Evolutionary conservation across 768 basidiomycete species (phyloP).

Genomic region (Psilocybe sp.): DNA sequence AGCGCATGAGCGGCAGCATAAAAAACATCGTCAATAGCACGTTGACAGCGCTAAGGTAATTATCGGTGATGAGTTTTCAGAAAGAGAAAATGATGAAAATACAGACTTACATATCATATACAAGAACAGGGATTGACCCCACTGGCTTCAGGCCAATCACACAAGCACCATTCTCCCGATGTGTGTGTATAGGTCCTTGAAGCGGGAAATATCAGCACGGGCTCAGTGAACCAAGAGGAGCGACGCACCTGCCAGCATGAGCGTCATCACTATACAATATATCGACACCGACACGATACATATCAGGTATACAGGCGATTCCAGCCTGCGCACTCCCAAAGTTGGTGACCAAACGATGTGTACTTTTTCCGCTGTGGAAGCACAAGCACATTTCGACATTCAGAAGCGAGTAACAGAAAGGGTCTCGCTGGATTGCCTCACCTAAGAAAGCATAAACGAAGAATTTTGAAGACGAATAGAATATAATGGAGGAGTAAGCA

Average conservation of each 20-base stretch:
- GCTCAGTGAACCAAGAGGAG: too few relatives aligned
- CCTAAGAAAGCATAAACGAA: slow-evolving; percentile 48
- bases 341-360: slow-evolving; percentile 43
- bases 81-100: neutral
- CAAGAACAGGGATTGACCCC: slow-evolving; percentile 41
- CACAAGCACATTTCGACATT: neutral
- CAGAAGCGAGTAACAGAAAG: neutral
- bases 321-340: slow-evolving; percentile 26
- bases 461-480: slow-evolving; percentile 41
- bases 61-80: neutral
- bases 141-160: slow-evolving; percentile 44
- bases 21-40: slow-evolving; percentile 40
- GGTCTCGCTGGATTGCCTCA: slow-evolving; percentile 15
- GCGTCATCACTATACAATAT: slow-evolving; percentile 36
- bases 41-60: slow-evolving; percentile 25
- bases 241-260: slow-evolving; percentile 35
- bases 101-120: slow-evolving; percentile 43
- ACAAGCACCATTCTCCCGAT: slow-evolving; percentile 36
- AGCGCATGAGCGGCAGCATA: slow-evolving; percentile 42
- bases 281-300: slow-evolving; percentile 33
- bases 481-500: slow-evolving; percentile 40
- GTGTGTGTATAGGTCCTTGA: slow-evolving; percentile 37
- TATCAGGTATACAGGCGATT: slow-evolving; percentile 38
- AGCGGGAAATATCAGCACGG: too few relatives aligned
- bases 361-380: slow-evolving; percentile 38